Base-by-base conservation (phyloP, 306 rosid genomes). In the Hylodesmum podocarpum region DNA sequence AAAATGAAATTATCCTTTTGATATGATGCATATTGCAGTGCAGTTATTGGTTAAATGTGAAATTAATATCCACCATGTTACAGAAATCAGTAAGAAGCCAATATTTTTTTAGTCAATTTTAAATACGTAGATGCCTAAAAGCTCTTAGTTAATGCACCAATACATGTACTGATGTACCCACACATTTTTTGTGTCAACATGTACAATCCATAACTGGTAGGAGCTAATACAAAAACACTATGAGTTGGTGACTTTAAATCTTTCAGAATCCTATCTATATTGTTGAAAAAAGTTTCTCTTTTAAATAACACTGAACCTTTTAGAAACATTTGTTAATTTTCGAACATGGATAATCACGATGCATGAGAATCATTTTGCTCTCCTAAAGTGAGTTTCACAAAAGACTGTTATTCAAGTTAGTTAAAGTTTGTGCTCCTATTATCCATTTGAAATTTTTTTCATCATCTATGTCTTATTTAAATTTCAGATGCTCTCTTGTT, bases 351-450 rank as follows among this genome's bases (percentile, higher is more conserved):
- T 79, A 64, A 28, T 69, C 37, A 28, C 47, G 66, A 31, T 84
- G 99, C 99, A 95, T 59, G 99, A 95, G 85, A 95, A 96, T 80
- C 97, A 88, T 75, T 90, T 95, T 82, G 46, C 97, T 80, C 96
- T 92, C 61, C 46, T 95, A 13, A 95, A 92, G 99, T 95, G 91
- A 88, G 99, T 78, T 86, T 78, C 31, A 43, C 41, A 50, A 43
- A 62, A 49, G 43, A 24, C 41, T 65, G 37, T 62, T 75, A 72
- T 40, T 46, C 58, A 44, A 57, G 64, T 46, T 74, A 31, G 69
- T 68, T 27, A 44, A 59, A 72, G 34, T 49, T 68, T 41, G 13
- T 24, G 63, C 62, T 65, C 66, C 49, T 78, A 69, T 40, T 19
- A 36, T 76, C 72, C 66, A 44, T 65, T 83, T 72, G 70, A 78